phyloP scores from a whole-genome alignment of 371 early-diverging fungal genomes.

The Zychaea mexicana region DNA sequence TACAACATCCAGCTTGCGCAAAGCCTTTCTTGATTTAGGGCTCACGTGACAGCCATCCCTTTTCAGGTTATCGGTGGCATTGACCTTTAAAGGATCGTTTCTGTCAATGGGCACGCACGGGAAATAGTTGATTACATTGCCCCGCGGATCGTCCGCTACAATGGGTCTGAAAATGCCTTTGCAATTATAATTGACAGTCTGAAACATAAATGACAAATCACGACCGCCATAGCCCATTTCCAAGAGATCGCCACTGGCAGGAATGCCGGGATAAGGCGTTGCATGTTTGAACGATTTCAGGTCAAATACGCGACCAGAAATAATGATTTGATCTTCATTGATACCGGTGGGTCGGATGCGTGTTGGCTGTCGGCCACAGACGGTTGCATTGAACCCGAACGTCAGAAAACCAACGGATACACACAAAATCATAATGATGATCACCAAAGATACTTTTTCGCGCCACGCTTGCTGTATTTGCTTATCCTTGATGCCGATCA shows the following conservation, averaged over 20 bases:
- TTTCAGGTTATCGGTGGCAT: constrained; percentile 56
- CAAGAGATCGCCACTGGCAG: constrained; percentile 56
- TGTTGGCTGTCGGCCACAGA: constrained; percentile 59
- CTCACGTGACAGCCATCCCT: constrained; percentile 71
- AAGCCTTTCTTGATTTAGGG: constrained; percentile 44
- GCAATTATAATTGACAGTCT: constrained; percentile 72
- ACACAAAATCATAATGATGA: constrained; percentile 70
- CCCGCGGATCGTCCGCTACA: constrained; percentile 40
- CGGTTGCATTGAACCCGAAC: constrained; percentile 61
- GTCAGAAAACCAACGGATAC: constrained; percentile 68
- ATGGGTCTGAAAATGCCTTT: constrained; percentile 61
- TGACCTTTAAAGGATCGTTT: constrained; percentile 30
- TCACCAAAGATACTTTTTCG: constrained; percentile 84
- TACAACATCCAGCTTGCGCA: constrained; percentile 47
- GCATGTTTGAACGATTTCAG: constrained; percentile 47
- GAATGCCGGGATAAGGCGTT: constrained; percentile 37
- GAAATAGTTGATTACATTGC: constrained; percentile 68
- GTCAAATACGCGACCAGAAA: constrained; percentile 59
- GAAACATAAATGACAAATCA: constrained; percentile 80
- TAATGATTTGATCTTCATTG: constrained; percentile 45
- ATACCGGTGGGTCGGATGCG: constrained; percentile 58
- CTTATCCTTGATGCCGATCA: constrained; percentile 52
- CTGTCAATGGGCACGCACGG: constrained; percentile 69
- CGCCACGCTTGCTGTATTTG: constrained; percentile 89
- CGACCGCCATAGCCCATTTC: constrained; percentile 69